Evolutionary conservation across 2,329 filamentous ascomycete species (phyloP).

Genomic region (Penicillium glabrum): DNA sequence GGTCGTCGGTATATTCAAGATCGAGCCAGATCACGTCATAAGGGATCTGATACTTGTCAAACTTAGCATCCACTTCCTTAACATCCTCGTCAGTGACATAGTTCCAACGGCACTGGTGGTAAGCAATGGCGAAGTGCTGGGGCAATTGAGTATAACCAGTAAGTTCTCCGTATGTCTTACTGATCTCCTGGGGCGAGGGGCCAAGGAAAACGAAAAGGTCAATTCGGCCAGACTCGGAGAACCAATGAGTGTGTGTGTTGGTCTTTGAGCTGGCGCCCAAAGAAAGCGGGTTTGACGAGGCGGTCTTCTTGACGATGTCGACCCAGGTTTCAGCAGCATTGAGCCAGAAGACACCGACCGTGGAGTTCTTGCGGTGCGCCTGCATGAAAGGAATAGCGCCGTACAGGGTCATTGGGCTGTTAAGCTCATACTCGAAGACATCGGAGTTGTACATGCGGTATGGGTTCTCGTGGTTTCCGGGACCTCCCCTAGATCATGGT

Average conservation of each 20-base stretch:
- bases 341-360: slow-evolving; percentile 95
- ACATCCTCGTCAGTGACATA: slow-evolving; percentile 97
- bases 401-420: slow-evolving; percentile 98
- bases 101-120: slow-evolving; percentile 99
- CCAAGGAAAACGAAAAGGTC: slow-evolving; percentile 95
- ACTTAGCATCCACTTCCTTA: slow-evolving; percentile 91
- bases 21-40: slow-evolving; percentile 99
- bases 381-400: slow-evolving; percentile 98
- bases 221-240: slow-evolving; percentile 85
- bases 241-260: slow-evolving; percentile 91
- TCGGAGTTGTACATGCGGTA: slow-evolving; percentile 96
- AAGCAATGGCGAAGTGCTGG: slow-evolving; percentile 86
- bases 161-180: slow-evolving; percentile 79
- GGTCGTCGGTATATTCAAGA: slow-evolving; percentile 94
- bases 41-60: slow-evolving; percentile 91
- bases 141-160: slow-evolving; percentile 91
- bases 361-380: slow-evolving; percentile 88
- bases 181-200: slow-evolving; percentile 78
- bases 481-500: slow-evolving; percentile 60
- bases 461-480: slow-evolving; percentile 81
- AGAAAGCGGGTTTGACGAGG: slow-evolving; percentile 71
- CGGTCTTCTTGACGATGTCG: slow-evolving; percentile 81
- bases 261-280: slow-evolving; percentile 69
- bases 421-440: slow-evolving; percentile 95
- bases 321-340: slow-evolving; percentile 98